Evolutionary conservation across 108 stramenopile species (phyloP).

Genomic region (Skeletonema costatum): DNA sequence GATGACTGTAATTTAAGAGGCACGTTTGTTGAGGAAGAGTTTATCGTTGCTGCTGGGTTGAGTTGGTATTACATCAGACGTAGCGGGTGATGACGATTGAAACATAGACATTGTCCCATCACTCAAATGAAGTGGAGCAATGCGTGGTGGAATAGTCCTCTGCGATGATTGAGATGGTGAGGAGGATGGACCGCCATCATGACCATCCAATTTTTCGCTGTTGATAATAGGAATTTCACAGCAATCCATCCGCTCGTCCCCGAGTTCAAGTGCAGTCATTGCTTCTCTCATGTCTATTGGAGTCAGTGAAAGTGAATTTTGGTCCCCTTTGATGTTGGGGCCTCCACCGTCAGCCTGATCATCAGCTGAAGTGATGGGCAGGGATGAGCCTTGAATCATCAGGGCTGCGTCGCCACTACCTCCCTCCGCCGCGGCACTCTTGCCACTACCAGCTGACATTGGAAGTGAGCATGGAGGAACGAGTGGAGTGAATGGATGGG

Average conservation of each 20-base stretch:
- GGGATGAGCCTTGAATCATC: constrained; percentile 1
- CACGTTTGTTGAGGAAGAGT: not conserved
- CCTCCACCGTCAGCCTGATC: not conserved
- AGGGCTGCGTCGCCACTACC: not conserved
- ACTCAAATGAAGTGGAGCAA: constrained; percentile 53
- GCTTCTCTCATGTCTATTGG: constrained; percentile 82
- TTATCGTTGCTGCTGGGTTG: constrained; percentile 20
- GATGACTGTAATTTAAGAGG: constrained; percentile 15
- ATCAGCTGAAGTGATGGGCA: constrained; percentile 4
- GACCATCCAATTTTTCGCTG: not conserved
- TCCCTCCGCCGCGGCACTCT: constrained; percentile 8
- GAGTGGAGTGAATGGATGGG: constrained; percentile 37
- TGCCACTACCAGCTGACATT: not conserved
- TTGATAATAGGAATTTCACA: constrained; percentile 63
- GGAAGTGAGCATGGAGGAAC: not conserved
- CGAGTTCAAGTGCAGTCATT: constrained; percentile 91
- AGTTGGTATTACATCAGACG: not conserved
- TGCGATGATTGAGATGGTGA: constrained; percentile 9
- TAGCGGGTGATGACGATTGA: constrained; percentile 36
- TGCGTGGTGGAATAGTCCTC: constrained; percentile 49
- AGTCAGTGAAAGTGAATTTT: not conserved
- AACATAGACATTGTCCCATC: constrained; percentile 49
- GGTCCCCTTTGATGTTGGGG: not conserved
- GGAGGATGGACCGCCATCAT: not conserved
- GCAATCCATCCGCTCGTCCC: constrained; percentile 92